Evolutionary conservation across 371 early-diverging fungal genomes (phyloP), one percentile per base, ranked within the genome.

Genomic region (Mucor irregularis): DNA sequence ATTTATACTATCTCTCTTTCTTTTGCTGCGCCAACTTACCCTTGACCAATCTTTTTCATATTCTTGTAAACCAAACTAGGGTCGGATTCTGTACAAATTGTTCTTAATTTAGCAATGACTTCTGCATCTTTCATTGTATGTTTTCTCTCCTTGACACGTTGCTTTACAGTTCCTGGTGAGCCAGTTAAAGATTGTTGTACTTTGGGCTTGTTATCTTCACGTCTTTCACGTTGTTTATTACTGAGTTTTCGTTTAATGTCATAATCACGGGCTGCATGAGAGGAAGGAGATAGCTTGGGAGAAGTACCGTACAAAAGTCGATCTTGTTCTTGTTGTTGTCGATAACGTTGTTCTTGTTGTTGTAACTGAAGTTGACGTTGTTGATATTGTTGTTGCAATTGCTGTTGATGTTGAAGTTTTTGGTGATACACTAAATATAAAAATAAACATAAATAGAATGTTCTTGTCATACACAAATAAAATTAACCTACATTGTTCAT

Each of bases 21-120:
- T 31, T 11, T 31, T 11, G 5, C 31, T 31, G n/a, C 11, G n/a
- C n/a, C n/a, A n/a, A n/a, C 55, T 62, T 68, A 90, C 88, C 90
- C 97, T 78, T 97, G 96, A 9, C 97, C 96, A 79, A 97, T 94
- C 81, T 95, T 94, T 61, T 88, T 82, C 68, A 95, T 82, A 64
- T 89, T 90, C 40, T 82, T 74, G 67, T 93, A 92, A 43, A 87
- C 57, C 52, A 81, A 78, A 25, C 80, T 87, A 21, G 96, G 96
- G 65, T 98, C 93, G 17, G 90, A 91, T 46, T 90, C 91, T 35
- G 88, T 95, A 75, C 95, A 95, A 37, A 98, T 91, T 0, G 90
- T 84, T 62, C 83, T 82, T 33, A 98, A 78, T 37, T 90, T 85
- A 17, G 88, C 90, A 54, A 98, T 85, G 19, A 98, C 88, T 53